Percentiles rank a stretch among this genome's conserved stretches.
phyloP scores from a whole-genome alignment of 2,329 filamentous ascomycete species.

The Trichoderma atroviride region DNA sequence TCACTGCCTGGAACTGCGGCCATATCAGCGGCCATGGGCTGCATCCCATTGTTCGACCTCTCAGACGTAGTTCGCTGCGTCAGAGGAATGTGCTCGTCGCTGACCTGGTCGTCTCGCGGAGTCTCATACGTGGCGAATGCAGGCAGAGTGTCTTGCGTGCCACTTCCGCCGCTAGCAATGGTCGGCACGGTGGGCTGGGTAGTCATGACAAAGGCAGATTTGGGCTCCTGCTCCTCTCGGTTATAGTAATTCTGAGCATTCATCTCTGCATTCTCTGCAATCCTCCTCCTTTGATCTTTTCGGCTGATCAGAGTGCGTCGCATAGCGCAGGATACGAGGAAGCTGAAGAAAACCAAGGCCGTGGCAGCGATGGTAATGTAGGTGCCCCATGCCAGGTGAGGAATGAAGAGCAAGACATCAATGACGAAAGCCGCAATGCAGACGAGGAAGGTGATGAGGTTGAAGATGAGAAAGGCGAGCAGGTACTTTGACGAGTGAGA shows the following conservation, averaged over 20 bases:
- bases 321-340: conserved; percentile 91
- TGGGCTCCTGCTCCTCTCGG: conserved; percentile 60
- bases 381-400: conserved; percentile 90
- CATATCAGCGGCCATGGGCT: conserved; percentile 46
- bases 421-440: conserved; percentile 87
- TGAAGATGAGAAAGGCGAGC: conserved; percentile 80
- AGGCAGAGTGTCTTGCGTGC: conserved; percentile 52
- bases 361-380: conserved; percentile 91
- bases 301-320: conserved; percentile 86
- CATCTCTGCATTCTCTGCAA: conserved; percentile 95
- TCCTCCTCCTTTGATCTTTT: conserved; percentile 89
- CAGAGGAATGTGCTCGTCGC: conserved; percentile 72
- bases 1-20: conserved; percentile 32
- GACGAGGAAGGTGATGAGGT: conserved; percentile 80
- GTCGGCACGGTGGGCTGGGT: conserved; percentile 63
- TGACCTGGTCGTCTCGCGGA: conserved; percentile 62
- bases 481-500: conserved; percentile 90
- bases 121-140: conserved; percentile 69
- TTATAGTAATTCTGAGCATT: conserved; percentile 91
- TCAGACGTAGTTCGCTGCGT: conserved; percentile 67
- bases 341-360: conserved; percentile 78
- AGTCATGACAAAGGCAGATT: conserved; percentile 46
- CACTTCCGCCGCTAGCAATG: conserved; percentile 58
- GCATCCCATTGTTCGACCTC: conserved; percentile 52
- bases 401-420: conserved; percentile 91